Base-by-base conservation (phyloP, 2,329 filamentous ascomycete species). In the Diaporthe citrichinensis region DNA sequence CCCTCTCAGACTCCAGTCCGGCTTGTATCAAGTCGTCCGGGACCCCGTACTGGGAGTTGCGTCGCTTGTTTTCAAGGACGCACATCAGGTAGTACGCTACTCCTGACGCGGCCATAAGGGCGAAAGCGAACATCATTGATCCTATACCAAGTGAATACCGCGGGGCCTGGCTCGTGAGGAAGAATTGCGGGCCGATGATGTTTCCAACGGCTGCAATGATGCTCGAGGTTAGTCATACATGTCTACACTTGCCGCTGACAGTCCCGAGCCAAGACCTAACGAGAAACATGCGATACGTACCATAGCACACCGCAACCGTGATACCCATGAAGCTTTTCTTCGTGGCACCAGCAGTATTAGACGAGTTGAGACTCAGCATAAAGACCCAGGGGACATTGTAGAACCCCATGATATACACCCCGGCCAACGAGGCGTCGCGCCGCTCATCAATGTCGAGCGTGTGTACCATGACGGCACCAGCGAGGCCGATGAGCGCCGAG, bases 361-460 rank as follows among this genome's bases (percentile, higher is more conserved):
- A 57, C 53, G 53, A 57, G 53, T 57, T 57, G 28, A 57, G 53
- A 57, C 53, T 57, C 17, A 57, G 53, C 53, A 57, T 57, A 34
- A 57, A 57, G 53, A 57, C 53, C 53, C 53, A 57, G 8, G 53
- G 53, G 8, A 57, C 53, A 57, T 57, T 57, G 53, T 57, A 57
- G 28, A 57, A 57, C 14, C 53, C 53, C 53, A 57, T 57, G 7
- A 57, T 57, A 34, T 57, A 57, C 28, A 57, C 53, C 17, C 53
- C 53, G 9, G 53, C 53, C 17, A 57, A 57, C 1, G 53, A 57
- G 4, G 53, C 53, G 9, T 57, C 28, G 3, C 53, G 53, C 3
- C 17, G 53, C 17, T 57, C 17, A 20, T 57, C 14, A 12, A 57
- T 34, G 53, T 57, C 53, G 28, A 57, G 53, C 53, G 53, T 57